Base-by-base conservation (phyloP, 768 basidiomycete genomes). In the Hypholoma fasciculare region DNA sequence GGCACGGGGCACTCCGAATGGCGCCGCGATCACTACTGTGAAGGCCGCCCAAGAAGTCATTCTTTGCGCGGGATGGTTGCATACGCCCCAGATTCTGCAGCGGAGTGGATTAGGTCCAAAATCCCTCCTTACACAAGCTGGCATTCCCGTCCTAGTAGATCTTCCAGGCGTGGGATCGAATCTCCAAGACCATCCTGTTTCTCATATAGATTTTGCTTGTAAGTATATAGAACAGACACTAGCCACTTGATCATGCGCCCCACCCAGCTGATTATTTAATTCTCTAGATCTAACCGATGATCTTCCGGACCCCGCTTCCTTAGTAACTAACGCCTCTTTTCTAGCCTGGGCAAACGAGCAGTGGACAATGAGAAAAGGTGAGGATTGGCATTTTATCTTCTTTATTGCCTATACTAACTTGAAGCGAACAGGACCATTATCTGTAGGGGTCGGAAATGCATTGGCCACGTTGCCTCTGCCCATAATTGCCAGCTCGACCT, bases 81-180 rank as follows among this genome's bases (percentile, higher is more conserved):
- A 54, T 34, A 57, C 61, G 4, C 61, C 61, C 17, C 58, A 56
- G 14, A 53, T 59, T 19, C 42, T 61, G 19, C 60, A 61, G 26
- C 56, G 44, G 9, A 59, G 61, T 16, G 61, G 61, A 8, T 36
- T 59, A 14, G 61, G 58, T 2, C 61, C 58, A 6, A 26, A 37
- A 4, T 23, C 43, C 4, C 58, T 59, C 20, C 54, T 62, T 36
- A 48, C 37, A 17, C 49, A 57, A 16, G 49, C 50, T 17, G 56
- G 52, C 4, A 57, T 59, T 19, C 50, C 49, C 5, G 58, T 59
- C 4, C 14, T 57, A 2, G 59, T 57, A 4, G 54, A 63, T 37
- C 61, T 63, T 34, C 54, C 61, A n/a, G 58, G 54, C 17, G 61
- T 63, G 1, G 61, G 58, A 26, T 42, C 40, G 13, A 42, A 42